Evolutionary conservation across 2,329 filamentous ascomycete genomes (phyloP).

Genomic region (Clarireedia paspali): DNA sequence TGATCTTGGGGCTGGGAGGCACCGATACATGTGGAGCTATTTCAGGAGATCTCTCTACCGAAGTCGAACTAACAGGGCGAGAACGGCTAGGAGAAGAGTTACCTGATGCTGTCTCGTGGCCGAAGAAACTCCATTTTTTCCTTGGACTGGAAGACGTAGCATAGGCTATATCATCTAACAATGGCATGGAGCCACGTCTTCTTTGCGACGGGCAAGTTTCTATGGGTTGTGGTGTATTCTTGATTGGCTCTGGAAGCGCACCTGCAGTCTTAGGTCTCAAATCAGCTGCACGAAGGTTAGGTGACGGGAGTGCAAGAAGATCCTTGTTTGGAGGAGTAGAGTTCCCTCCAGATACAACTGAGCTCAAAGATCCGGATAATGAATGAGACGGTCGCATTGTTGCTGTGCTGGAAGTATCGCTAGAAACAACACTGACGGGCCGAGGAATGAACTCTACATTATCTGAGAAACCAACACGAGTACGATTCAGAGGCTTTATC

Average conservation of each 20-base stretch:
- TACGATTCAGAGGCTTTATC: conserved; percentile 36
- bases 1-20: not conserved
- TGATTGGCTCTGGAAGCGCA: conserved; percentile 46
- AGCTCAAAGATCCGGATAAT: conserved; percentile 66
- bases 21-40: conserved; percentile 9
- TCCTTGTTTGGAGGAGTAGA: conserved; percentile 28
- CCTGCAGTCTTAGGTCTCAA: conserved; percentile 63
- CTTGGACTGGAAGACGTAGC: conserved; percentile 28
- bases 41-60: conserved; percentile 29
- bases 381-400: conserved; percentile 62
- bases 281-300: conserved; percentile 37
- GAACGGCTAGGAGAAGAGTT: conserved; percentile 38
- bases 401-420: conserved; percentile 71
- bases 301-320: conserved; percentile 29
- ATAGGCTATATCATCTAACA: conserved; percentile 34
- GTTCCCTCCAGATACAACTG: conserved; percentile 58
- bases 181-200: conserved; percentile 52
- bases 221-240: conserved; percentile 31
- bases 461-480: conserved; percentile 76
- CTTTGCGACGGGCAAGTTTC: conserved; percentile 22
- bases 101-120: conserved; percentile 25
- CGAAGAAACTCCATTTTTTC: conserved; percentile 30
- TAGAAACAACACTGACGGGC: conserved; percentile 76
- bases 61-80: conserved; percentile 34
- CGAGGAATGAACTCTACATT: conserved; percentile 76